Base-by-base conservation (phyloP, 495 filamentous ascomycete genomes). In the Aspergillus asperescens region DNA sequence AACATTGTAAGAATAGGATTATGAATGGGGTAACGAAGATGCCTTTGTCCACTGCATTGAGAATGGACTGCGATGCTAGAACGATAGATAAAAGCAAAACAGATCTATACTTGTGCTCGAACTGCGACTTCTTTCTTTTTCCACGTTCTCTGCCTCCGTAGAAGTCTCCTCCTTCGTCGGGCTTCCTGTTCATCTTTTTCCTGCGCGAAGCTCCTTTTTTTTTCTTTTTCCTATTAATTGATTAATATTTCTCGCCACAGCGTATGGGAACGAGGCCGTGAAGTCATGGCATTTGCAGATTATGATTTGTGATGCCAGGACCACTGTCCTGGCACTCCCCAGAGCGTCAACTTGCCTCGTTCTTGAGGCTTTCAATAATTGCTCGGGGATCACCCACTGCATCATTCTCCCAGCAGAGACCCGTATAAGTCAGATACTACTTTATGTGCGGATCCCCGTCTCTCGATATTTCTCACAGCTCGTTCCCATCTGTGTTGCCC, bases 341-440 rank as follows among this genome's bases (percentile, higher is more conserved):
- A 7, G 4, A 31, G 31, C 34, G 28, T 16, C n/a, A 3, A 49
- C 8, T 39, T 13, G 46, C 32, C 46, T 39, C 19, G n/a, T 25
- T 39, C 31, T 49, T 8, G 23, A 29, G 46, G 15, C 34, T 49
- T 49, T 49, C 46, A 38, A 49, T 37, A 49, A 49, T 38, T 39
- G 38, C 44, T 35, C 22, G 53, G 37, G 24, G 52, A 60, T 54
- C 52, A 47, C 37, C 32, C 7, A 19, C n/a, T 7, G 34, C 13
- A 34, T 48, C 23, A 13, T 45, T 31, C 20, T 10, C 28, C 37
- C 42, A 25, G 5, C 40, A 7, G 10, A 40, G 35, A 9, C 12
- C 19, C 45, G 13, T 62, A 62, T 58, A 62, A 62, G 59, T 16
- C 32, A 35, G 32, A n/a, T 35, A 35, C n/a, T 62, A 57, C 48